A percentile compares a stretch with the other conserved stretches of the same genome.
phyloP scores from a whole-genome alignment of 108 stramenopile species.

The Skeletonema grethae region DNA sequence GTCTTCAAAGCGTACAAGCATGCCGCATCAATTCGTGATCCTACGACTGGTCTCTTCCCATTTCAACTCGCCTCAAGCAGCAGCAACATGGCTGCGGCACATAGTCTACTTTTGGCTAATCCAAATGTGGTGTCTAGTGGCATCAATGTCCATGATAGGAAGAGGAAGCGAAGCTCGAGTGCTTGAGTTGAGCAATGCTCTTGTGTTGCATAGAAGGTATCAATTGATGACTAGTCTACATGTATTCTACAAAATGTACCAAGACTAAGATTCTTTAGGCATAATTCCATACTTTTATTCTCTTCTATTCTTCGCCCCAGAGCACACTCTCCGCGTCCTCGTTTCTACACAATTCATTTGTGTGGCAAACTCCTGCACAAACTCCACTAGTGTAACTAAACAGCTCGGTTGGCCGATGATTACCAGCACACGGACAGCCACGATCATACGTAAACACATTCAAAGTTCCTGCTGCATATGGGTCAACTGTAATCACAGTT shows the following conservation, averaged over 20 bases:
- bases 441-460: slow-evolving; percentile 2
- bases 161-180: not conserved
- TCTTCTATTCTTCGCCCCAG: not conserved
- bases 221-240: not conserved
- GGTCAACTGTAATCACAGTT: not conserved
- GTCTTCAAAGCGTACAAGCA: slow-evolving; percentile 1
- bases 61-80: not conserved
- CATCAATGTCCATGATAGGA: not conserved
- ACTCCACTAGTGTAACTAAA: not conserved
- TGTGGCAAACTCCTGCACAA: not conserved
- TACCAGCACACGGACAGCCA: not conserved
- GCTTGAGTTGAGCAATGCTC: not conserved
- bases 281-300: not conserved
- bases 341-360: not conserved
- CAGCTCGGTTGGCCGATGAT: slow-evolving; percentile 1
- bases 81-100: too few relatives aligned
- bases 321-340: not conserved
- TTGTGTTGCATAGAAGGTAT: not conserved
- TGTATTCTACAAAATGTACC: not conserved
- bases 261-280: not conserved
- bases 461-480: not conserved
- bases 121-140: not conserved
- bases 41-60: not conserved
- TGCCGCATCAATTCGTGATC: not conserved
- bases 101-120: not conserved